Percentiles rank a stretch among this genome's conserved stretches.
Evolutionary conservation across 2,329 filamentous ascomycete genomes (phyloP).

Genomic region (Arachnopeziza araneosa): DNA sequence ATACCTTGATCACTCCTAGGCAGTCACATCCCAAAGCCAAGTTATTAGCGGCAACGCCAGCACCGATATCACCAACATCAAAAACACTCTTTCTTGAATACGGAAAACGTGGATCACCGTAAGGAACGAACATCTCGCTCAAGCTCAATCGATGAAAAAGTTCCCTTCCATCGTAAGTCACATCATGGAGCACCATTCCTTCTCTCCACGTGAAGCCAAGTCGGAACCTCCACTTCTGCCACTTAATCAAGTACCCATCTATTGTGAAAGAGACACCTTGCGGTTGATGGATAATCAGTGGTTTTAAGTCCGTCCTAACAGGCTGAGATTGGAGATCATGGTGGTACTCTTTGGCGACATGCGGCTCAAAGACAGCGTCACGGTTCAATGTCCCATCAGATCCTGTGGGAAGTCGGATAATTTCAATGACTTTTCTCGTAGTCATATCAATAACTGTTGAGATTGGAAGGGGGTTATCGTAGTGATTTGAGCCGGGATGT

Average conservation of each 20-base stretch:
- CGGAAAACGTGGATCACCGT: slow-evolving; percentile 55
- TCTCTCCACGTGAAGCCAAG: slow-evolving; percentile 57
- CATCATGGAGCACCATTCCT: slow-evolving; percentile 55
- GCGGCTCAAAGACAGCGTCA: slow-evolving; percentile 14
- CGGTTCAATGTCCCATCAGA: slow-evolving; percentile 11
- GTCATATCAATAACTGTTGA: slow-evolving; percentile 23
- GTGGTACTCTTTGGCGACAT: slow-evolving; percentile 20
- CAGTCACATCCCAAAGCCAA: slow-evolving; percentile 64
- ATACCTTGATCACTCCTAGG: slow-evolving; percentile 56
- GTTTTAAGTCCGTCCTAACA: slow-evolving; percentile 46
- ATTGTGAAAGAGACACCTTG: slow-evolving; percentile 55
- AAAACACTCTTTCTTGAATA: slow-evolving; percentile 65
- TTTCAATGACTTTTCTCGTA: slow-evolving; percentile 17
- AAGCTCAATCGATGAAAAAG: slow-evolving; percentile 53
- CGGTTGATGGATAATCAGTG: slow-evolving; percentile 56
- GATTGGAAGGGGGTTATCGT: slow-evolving; percentile 22
- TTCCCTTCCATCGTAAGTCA: slow-evolving; percentile 53
- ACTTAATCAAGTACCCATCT: slow-evolving; percentile 37
- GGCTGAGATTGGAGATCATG: slow-evolving; percentile 21
- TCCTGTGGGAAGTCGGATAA: slow-evolving; percentile 21
- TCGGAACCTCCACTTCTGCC: slow-evolving; percentile 58
- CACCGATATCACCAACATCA: slow-evolving; percentile 62
- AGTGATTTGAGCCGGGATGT: slow-evolving; percentile 25
- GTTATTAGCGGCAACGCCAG: slow-evolving; percentile 61
- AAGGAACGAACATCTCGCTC: slow-evolving; percentile 59